Evolutionary conservation across 1,284 basidiomycete genomes (phyloP).

Genomic region (Pseudozyma pruni): DNA sequence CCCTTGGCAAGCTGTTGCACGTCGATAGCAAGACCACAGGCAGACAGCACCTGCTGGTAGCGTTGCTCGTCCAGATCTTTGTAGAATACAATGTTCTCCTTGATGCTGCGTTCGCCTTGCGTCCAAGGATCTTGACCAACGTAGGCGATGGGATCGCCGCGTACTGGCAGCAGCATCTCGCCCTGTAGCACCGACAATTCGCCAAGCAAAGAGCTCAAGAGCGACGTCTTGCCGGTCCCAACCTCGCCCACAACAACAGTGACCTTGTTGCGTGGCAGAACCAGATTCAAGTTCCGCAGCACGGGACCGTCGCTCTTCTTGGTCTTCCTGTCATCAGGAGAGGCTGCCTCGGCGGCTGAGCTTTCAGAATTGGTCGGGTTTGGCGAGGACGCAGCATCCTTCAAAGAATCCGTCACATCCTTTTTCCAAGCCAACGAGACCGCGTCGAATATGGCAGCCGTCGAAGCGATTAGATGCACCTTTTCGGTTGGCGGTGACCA

Average conservation of each 20-base stretch:
- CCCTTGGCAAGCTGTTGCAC: constrained; percentile 27
- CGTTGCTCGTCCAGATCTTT: constrained; percentile 24
- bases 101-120: constrained; percentile 29
- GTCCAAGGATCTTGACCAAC: constrained; percentile 41
- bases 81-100: constrained; percentile 49
- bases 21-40: constrained; percentile 35
- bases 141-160: constrained; percentile 18
- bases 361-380: too few relatives aligned
- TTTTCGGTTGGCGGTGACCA: constrained; percentile 2
- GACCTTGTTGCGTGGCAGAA: constrained; percentile 1
- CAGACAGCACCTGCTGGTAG: constrained; percentile 30
- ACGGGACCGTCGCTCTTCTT: not conserved
- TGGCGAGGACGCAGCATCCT: too few relatives aligned
- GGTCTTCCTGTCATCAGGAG: too few relatives aligned
- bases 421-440: constrained; percentile 13
- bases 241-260: constrained; percentile 35
- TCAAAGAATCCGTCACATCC: not conserved
- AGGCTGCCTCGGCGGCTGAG: too few relatives aligned
- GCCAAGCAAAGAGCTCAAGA: constrained; percentile 41
- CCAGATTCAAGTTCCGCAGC: constrained; percentile 6
- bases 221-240: constrained; percentile 39
- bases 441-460: constrained; percentile 7
- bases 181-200: constrained; percentile 21
- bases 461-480: not conserved
- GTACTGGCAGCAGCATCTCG: constrained; percentile 9